A percentile compares a stretch with the other conserved stretches of the same genome.
Evolutionary conservation across 2,329 filamentous ascomycete species (phyloP).

Genomic region (Xenosphaeropsis pyriputrescens): DNA sequence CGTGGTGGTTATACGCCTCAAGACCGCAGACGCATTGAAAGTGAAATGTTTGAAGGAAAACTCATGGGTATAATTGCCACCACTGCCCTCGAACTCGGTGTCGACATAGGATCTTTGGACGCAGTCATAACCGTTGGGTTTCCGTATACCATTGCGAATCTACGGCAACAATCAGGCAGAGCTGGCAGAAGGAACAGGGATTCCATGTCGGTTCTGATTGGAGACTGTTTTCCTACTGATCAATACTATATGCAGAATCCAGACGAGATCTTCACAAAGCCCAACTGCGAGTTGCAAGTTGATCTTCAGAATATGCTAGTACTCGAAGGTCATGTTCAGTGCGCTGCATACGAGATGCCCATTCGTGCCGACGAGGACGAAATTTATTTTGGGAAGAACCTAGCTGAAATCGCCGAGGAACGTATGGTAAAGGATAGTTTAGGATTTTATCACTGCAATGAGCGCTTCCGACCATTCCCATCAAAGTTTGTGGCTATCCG

Average conservation of each 20-base stretch:
- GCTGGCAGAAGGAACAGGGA: constrained; percentile 89
- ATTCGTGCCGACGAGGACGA: constrained; percentile 65
- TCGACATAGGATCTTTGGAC: constrained; percentile 89
- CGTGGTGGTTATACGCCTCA: constrained; percentile 88
- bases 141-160: constrained; percentile 86
- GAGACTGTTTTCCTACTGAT: constrained; percentile 79
- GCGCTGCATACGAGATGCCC: constrained; percentile 89
- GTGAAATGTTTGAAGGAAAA: constrained; percentile 94
- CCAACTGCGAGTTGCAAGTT: constrained; percentile 78
- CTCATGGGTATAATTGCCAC: constrained; percentile 89
- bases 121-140: constrained; percentile 91
- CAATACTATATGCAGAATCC: constrained; percentile 97
- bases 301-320: constrained; percentile 88
- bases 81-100: constrained; percentile 80
- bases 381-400: constrained; percentile 63
- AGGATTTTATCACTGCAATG: constrained; percentile 83
- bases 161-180: constrained; percentile 86
- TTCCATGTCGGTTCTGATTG: constrained; percentile 78
- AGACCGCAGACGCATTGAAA: constrained; percentile 77
- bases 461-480: constrained; percentile 73
- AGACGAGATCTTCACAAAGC: constrained; percentile 81
- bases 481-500: constrained; percentile 76
- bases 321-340: constrained; percentile 87
- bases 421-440: constrained; percentile 58
- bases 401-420: constrained; percentile 57